phyloP scores from a whole-genome alignment of 1,284 basidiomycete species.

The Ceratobasidium sp. region DNA sequence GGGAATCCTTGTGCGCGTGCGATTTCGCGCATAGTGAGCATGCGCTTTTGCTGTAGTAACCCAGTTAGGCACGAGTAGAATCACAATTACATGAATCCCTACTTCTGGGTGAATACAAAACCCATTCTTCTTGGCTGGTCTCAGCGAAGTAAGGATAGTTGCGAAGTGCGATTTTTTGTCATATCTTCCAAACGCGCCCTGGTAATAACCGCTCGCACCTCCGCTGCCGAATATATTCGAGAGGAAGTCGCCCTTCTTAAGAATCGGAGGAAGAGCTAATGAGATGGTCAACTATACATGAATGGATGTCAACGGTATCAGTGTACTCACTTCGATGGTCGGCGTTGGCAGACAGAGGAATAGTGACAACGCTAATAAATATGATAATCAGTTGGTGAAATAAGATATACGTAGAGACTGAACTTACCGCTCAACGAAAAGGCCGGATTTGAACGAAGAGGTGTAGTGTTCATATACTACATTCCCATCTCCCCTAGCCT shows the following conservation, averaged over 20 bases:
- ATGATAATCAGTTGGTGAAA: too few relatives aligned
- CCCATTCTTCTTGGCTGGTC: slow-evolving; percentile 35
- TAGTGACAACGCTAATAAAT: slow-evolving; percentile 12
- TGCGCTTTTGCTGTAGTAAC: slow-evolving; percentile 33
- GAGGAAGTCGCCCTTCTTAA: slow-evolving; percentile 18
- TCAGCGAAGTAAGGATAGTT: slow-evolving; percentile 27
- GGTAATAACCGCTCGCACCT: slow-evolving; percentile 35
- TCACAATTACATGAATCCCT: neutral
- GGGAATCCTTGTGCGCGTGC: slow-evolving; percentile 39
- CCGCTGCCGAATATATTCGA: slow-evolving; percentile 38
- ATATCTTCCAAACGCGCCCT: slow-evolving; percentile 32
- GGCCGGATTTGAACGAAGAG: slow-evolving; percentile 25
- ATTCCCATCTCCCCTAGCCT: neutral
- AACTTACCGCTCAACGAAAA: slow-evolving; percentile 31
- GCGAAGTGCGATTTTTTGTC: slow-evolving; percentile 11
- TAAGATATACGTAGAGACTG: neutral
- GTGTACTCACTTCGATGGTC: slow-evolving; percentile 14
- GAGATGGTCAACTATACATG: neutral
- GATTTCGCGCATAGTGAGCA: slow-evolving; percentile 36
- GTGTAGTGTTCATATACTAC: slow-evolving; percentile 17
- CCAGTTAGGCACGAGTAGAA: neutral
- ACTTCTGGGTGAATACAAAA: slow-evolving; percentile 38
- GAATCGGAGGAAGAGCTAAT: slow-evolving; percentile 12
- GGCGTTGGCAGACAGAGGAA: slow-evolving; percentile 22
- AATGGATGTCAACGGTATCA: neutral